phyloP scores from a whole-genome alignment of 768 basidiomycete species.

The Psilocybe subaeruginosa region DNA sequence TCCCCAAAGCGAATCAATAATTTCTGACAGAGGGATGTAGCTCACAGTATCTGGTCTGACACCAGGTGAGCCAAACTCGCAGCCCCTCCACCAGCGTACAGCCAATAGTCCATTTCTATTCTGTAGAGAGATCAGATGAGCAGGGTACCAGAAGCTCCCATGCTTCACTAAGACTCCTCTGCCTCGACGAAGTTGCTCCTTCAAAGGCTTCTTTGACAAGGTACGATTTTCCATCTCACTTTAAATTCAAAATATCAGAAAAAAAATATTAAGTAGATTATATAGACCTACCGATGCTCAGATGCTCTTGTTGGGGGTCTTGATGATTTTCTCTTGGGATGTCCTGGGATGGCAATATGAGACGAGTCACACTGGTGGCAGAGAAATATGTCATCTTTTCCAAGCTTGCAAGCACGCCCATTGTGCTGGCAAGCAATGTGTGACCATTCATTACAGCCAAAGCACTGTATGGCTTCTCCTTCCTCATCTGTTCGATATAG shows the following conservation, averaged over 20 bases:
- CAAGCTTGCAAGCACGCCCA: neutral
- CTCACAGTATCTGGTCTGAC: neutral
- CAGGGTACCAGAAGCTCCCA: conserved; percentile 29
- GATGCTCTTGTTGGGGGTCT: neutral
- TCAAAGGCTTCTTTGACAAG: neutral
- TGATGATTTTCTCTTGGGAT: neutral
- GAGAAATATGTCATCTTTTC: neutral
- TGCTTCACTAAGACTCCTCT: conserved; percentile 20
- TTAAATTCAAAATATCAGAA: neutral
- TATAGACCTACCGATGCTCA: neutral
- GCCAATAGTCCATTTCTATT: conserved; percentile 10
- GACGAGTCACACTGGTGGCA: neutral
- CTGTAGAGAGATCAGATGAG: conserved; percentile 16
- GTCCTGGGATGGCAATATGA: no score
- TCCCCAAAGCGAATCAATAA: conserved; percentile 24
- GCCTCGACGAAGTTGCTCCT: conserved; percentile 6
- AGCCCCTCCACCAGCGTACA: conserved; percentile 24
- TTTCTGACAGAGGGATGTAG: neutral
- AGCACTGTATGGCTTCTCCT: conserved; percentile 1
- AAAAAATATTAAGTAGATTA: neutral
- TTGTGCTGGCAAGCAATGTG: conserved; percentile 5
- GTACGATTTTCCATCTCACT: neutral
- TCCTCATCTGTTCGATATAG: neutral
- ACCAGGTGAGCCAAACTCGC: conserved; percentile 1
- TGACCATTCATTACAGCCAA: neutral